Evolutionary conservation across 768 basidiomycete genomes (phyloP), one percentile per base, ranked within the genome.

Genomic region (Kwoniella heveanensis): DNA sequence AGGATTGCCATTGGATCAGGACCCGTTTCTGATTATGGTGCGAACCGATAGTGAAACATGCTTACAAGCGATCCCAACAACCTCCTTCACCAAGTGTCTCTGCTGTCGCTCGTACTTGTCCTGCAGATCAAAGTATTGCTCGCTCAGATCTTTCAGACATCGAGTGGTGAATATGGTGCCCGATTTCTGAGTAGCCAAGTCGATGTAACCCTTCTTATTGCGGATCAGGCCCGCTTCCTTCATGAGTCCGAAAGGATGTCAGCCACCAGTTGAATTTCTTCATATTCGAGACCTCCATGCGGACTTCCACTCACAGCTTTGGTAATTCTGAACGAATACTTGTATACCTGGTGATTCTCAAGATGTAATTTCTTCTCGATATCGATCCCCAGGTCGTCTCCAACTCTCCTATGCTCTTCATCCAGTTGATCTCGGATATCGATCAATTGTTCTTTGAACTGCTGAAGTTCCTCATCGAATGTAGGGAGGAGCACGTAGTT

Each of bases 361-460:
- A 99, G 82, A 79, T 98, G 96, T 12, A 98, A 80, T 81, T 97
- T 98, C 82, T 95, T 95, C 79, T 96, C 91, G 1, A 92, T 84
- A 17, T 95, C 92, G 10, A 99, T 70, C 9, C 84, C 85, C 6
- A 97, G 83, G 39, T 90, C 90, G 7, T 83, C 79, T 6, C 89
- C 89, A 0, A 87, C 88, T 1, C 82, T 72, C 7, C 82, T 80
- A 78, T 97, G 94, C 75, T 96, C 92, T 13, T 82, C 83, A 71
- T 99, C 92, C 19, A 99, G 81, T 0, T 85, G 86, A 73, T 93
- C 91, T 29, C 91, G 86, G 0, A 87, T 84, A 82, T 86, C 83
- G 21, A 82, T 80, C n/a, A 99, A 82, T 69, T 87, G 85, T 13
- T 85, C 83, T 2, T 88, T 86, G 27, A 94, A 82, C 29, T 83